Conservation (phyloP, 2,329 filamentous ascomycete species). For the Beauveria scarabaeidicola region DNA sequence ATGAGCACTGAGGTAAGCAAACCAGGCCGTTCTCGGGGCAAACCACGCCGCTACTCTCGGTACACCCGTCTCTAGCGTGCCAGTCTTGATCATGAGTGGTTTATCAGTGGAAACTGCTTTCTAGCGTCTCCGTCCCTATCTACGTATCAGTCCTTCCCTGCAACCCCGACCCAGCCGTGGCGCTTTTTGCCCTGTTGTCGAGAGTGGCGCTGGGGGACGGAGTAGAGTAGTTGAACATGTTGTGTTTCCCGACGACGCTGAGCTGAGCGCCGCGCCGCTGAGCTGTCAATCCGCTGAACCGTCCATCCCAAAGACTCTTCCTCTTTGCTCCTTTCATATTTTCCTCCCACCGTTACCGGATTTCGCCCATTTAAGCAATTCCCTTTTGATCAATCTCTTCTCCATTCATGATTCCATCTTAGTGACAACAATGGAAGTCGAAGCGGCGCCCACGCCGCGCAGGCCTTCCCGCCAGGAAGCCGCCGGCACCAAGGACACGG, state of each 20-base stretch:
- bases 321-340: background rate
- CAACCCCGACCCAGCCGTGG: background rate
- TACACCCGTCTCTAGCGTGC: background rate
- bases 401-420: background rate
- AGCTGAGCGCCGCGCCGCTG: background rate
- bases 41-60: background rate
- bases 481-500: background rate
- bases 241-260: background rate
- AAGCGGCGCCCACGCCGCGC: slow-evolving; percentile 1
- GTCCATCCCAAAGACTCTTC: background rate
- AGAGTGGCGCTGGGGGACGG: background rate
- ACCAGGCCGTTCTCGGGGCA: background rate
- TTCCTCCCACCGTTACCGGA: no score
- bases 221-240: background rate
- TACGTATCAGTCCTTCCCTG: background rate
- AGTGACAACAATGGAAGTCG: slow-evolving; percentile 1
- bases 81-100: background rate
- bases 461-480: background rate
- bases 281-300: background rate
- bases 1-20: background rate
- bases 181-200: background rate
- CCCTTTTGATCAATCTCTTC: background rate
- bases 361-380: no score
- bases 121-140: slow-evolving; percentile 1
- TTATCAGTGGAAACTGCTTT: background rate